These are phyloP conservation scores for Mortierella sp. DNA, from an alignment of 371 early-diverging fungal species.

Conservation along the genomic window DNA sequence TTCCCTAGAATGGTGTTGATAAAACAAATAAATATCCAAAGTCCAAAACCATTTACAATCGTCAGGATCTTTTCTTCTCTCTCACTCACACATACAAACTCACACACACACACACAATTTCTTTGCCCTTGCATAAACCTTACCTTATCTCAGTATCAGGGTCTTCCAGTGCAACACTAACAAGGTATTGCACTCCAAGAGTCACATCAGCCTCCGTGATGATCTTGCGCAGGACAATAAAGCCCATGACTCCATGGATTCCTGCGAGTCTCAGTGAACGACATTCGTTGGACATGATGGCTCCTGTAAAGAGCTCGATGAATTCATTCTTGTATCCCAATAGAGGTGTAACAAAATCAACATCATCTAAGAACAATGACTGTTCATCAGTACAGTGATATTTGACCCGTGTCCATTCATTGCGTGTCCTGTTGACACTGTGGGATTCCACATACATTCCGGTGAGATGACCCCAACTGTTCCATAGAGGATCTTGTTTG, in stretches of 20 bases:
- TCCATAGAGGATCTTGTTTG: slow-evolving; percentile 62
- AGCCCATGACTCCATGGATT: slow-evolving; percentile 64
- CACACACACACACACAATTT: too few relatives aligned
- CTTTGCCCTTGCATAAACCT: not conserved
- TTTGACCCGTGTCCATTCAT: not conserved
- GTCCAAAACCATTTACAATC: too few relatives aligned
- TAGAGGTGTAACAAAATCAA: slow-evolving; percentile 60
- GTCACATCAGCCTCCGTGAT: slow-evolving; percentile 63
- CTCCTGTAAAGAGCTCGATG: slow-evolving; percentile 66
- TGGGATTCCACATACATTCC: slow-evolving; percentile 39
- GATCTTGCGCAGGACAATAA: slow-evolving; percentile 61
- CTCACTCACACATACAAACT: too few relatives aligned
- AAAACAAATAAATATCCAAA: not conserved
- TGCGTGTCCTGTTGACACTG: not conserved
- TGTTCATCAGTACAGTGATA: not conserved
- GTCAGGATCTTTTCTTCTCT: too few relatives aligned
- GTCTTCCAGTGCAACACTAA: slow-evolving; percentile 57
- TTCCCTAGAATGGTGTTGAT: slow-evolving; percentile 9
- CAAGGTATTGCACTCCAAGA: slow-evolving; percentile 59
- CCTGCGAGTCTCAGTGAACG: slow-evolving; percentile 67
- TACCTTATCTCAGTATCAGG: slow-evolving; percentile 58
- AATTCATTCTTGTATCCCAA: slow-evolving; percentile 66
- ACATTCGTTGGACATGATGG: slow-evolving; percentile 68
- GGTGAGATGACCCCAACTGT: slow-evolving; percentile 43
- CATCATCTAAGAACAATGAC: slow-evolving; percentile 27